Evolutionary conservation across 2,329 filamentous ascomycete genomes (phyloP).

Genomic region (Neonectria ditissima): DNA sequence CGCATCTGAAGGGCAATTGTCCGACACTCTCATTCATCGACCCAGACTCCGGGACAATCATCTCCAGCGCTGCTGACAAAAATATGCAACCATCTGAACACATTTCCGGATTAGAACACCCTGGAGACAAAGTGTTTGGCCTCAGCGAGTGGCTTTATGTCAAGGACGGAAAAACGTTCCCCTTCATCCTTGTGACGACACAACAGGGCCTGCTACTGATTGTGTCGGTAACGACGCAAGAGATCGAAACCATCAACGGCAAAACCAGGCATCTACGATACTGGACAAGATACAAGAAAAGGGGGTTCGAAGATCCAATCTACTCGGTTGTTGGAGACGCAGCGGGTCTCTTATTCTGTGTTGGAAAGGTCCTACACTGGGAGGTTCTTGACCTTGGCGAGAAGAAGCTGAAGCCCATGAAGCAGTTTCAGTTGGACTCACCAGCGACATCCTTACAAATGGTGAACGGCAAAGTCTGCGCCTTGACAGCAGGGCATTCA

Average conservation of each 20-base stretch:
- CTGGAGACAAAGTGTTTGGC: constrained; percentile 69
- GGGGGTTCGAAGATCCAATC: constrained; percentile 60
- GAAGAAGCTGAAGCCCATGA: constrained; percentile 63
- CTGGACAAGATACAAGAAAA: constrained; percentile 65
- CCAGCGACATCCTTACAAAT: constrained; percentile 63
- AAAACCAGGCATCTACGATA: constrained; percentile 55
- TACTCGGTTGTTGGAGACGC: constrained; percentile 67
- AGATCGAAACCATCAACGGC: constrained; percentile 31
- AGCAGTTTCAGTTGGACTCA: constrained; percentile 63
- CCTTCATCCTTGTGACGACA: constrained; percentile 72
- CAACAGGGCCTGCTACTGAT: constrained; percentile 67
- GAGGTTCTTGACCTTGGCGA: constrained; percentile 63
- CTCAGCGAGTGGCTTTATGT: constrained; percentile 73
- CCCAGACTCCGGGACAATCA: constrained; percentile 62
- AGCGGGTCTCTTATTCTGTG: constrained; percentile 68
- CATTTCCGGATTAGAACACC: constrained; percentile 67
- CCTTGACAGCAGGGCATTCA: constrained; percentile 66
- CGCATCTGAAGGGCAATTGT: constrained; percentile 55
- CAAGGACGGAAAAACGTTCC: constrained; percentile 68
- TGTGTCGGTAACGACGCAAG: constrained; percentile 58
- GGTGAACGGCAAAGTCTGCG: constrained; percentile 61
- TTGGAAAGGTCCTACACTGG: constrained; percentile 66
- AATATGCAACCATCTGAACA: constrained; percentile 57
- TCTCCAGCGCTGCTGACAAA: constrained; percentile 61
- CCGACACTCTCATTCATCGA: constrained; percentile 69